Base-by-base conservation (phyloP, 108 stramenopile genomes). In the Seminavis robusta region DNA sequence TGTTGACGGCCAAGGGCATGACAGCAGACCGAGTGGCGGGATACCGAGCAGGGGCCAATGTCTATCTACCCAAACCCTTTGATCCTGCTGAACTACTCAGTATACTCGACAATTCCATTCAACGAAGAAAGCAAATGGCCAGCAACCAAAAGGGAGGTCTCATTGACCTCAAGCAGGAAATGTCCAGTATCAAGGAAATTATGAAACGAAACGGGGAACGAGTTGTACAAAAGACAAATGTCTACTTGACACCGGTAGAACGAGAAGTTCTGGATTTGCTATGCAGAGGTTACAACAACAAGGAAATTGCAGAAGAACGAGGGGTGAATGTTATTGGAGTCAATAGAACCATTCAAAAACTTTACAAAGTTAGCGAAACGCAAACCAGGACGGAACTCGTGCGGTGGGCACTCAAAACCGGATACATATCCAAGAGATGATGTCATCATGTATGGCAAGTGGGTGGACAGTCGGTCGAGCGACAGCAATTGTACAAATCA, bases 11-110 rank as follows among this genome's bases (percentile, higher is more conserved):
- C 33, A 89, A 86, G 51, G 83, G 66, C 4, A 72, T 85, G 75
- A 80, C 86, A 6, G 59, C 68, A 37, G 93, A 94, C 74, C 84
- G 93, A 3, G 86, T 91, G 28, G 50, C 49, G 42, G 93, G 93
- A 11, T 94, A 91, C 57, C 63, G 80, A 10, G 79, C 79, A 7
- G 93, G 88, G 1, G 88, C 86, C 20, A 71, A 90, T 70, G 90
- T 61, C 10, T 91, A 91, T 53, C 33, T 94, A 4, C 83, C 93
- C 1, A 94, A 94, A 58, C 93, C 93, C 5, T 94, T 94, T 72
- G 65, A 80, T 56, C 93, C 93, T 1, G 88, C 89, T 17, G 93
- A 94, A 64, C 57, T 94, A 34, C 27, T 94, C 9, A 73, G 73
- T 17, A 88, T 94, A 17, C 47, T 94, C 1, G 93, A 94, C 67